Conservation (phyloP, 2,329 filamentous ascomycete genomes). For the Phyllosticta ampelicida region DNA sequence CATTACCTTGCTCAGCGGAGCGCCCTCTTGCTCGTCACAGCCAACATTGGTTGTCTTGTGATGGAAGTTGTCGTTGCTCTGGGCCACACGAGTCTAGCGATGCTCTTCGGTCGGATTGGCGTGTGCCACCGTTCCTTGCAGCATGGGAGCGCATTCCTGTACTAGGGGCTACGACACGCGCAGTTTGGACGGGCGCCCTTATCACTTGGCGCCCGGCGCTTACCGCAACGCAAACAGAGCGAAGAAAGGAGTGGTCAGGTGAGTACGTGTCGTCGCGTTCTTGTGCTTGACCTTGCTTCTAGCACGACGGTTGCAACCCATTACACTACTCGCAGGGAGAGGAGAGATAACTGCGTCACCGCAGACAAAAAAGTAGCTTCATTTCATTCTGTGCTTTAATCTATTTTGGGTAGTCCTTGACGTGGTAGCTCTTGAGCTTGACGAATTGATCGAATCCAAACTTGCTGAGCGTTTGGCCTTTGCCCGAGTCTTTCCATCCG, state of each 20-base stretch:
- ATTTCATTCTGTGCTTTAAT: background rate
- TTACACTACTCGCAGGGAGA: background rate
- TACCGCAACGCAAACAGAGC: constrained; percentile 1
- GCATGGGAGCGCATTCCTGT: constrained; percentile 12
- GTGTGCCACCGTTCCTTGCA: constrained; percentile 16
- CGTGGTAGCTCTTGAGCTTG: constrained; percentile 89
- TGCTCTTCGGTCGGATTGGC: background rate
- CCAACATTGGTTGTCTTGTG: background rate
- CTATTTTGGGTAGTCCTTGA: constrained; percentile 64
- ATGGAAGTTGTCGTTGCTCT: background rate
- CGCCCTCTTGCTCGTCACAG: too few species aligned
- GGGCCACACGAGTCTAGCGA: background rate
- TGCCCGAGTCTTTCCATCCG: constrained; percentile 94
- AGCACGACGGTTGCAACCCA: background rate
- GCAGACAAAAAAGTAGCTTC: background rate
- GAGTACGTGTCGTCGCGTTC: constrained; percentile 16
- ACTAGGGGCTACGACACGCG: constrained; percentile 7
- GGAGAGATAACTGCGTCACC: background rate
- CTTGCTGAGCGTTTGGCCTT: constrained; percentile 76
- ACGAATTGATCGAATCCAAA: constrained; percentile 95
- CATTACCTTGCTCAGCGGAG: too few species aligned
- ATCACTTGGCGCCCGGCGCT: constrained; percentile 9
- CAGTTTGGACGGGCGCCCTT: constrained; percentile 7
- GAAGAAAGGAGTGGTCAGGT: constrained; percentile 11
- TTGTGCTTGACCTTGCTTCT: constrained; percentile 7